Conservation (phyloP, 202 grass and related monocot genomes). For the Zoysia matrella region DNA sequence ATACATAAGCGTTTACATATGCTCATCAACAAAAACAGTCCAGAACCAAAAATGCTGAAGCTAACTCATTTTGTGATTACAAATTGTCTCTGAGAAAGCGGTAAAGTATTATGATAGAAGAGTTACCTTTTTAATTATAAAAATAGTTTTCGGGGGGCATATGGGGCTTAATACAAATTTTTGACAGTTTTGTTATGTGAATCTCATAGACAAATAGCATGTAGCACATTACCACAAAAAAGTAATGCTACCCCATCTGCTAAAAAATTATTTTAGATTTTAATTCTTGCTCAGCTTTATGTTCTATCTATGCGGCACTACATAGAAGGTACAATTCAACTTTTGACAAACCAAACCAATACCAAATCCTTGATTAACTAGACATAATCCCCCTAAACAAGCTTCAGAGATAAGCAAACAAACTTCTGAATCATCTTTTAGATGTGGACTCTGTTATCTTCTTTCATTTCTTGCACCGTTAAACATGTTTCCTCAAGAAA, state of each 20-base stretch:
- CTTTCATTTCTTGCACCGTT: neutral
- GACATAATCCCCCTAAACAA: neutral
- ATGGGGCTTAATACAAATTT: neutral
- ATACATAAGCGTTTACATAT: neutral
- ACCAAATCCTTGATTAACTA: neutral
- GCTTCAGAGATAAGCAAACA: neutral
- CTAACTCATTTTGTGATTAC: neutral
- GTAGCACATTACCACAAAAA: neutral
- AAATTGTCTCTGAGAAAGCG: conserved; percentile 1
- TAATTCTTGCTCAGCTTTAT: neutral
- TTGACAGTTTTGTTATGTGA: neutral
- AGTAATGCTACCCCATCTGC: too few relatives aligned
- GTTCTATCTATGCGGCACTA: too few relatives aligned
- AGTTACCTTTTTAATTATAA: neutral
- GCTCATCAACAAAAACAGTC: conserved; percentile 23
- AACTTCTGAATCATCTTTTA: neutral
- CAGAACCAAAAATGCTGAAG: neutral
- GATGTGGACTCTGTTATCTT: neutral
- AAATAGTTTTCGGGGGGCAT: neutral
- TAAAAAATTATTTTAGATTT: too few relatives aligned
- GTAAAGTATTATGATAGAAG: neutral
- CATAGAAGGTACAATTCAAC: neutral
- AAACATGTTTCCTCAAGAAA: neutral
- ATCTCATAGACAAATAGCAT: neutral
- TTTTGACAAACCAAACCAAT: neutral